Base-by-base conservation (phyloP, 768 basidiomycete genomes). In the Mrakia gelida region DNA sequence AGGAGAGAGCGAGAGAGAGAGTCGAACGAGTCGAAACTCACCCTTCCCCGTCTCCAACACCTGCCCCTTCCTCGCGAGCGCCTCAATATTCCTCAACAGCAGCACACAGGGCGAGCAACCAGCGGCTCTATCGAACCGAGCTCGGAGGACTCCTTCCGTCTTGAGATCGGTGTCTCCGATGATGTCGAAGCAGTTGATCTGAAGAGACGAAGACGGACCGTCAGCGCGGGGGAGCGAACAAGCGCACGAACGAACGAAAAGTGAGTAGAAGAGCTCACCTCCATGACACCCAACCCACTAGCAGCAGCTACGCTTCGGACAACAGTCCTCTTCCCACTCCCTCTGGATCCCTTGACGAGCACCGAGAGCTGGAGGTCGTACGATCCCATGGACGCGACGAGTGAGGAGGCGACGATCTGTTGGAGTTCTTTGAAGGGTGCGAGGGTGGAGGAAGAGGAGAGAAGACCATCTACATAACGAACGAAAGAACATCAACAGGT, bases 121-220 rank as follows among this genome's bases (percentile, higher is more conserved):
- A 23, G 87, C 85, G 2, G 93, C 94, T 83, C 90, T 89, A 73
- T 93, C 93, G 80, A 97, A 89, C 21, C 89, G 88, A 6, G 90
- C 90, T 49, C 88, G 87, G 0, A 98, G 85, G 2, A 87, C 88
- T 1, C 88, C 92, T 81, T 93, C 91, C 0, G 92, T 92, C 80
- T 91, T 91, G 2, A 86, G 85, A 63, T 91, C 89, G 62, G 88
- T 91, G 71, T 98, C 95, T 3, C 91, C 92, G 10, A 95, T 81
- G 8, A 95, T 81, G 75, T 93, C 89, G 82, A 90, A 98, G 82
- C 94, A 95, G 80, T 97, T 90, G 65, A 96, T 87, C 95, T 98
- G 26, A 13, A 28, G 72, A 7, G 41, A 72, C 32, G 11, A n/a
- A 7, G 45, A 0, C 38, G 7, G 21, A 16, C 30, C n/a, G 32